These are phyloP conservation scores for Lachnellula cervina DNA, from an alignment of 2,329 filamentous ascomycete species.

Conservation along the genomic window DNA sequence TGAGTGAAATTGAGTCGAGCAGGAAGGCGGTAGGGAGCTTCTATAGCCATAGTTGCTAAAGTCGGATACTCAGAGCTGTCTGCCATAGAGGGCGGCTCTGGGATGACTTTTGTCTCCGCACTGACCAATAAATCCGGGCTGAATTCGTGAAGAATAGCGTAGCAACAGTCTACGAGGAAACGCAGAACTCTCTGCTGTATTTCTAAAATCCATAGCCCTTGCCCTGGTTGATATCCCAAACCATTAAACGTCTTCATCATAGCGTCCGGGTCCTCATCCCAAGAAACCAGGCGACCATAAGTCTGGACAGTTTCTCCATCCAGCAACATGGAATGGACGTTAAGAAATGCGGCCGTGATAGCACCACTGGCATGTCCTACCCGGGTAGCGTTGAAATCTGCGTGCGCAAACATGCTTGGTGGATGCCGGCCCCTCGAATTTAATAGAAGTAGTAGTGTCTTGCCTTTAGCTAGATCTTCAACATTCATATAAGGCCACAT, in stretches of 20 bases:
- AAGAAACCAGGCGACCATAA: conserved; percentile 36
- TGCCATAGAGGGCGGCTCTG: conserved; percentile 34
- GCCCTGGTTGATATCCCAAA: conserved; percentile 38
- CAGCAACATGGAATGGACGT: conserved; percentile 34
- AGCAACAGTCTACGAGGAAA: conserved; percentile 47
- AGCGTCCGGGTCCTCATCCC: conserved; percentile 35
- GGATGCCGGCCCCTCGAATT: conserved; percentile 45
- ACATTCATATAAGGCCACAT: conserved; percentile 54
- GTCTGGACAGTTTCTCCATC: conserved; percentile 29
- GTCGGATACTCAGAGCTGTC: conserved; percentile 34
- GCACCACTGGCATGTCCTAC: conserved; percentile 27
- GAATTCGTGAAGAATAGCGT: conserved; percentile 48
- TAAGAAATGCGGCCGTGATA: conserved; percentile 27
- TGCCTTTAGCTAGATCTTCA: conserved; percentile 46
- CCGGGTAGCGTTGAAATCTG: conserved; percentile 37
- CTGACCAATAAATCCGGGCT: conserved; percentile 27
- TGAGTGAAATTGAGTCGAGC: conserved; percentile 41
- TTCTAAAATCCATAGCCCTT: conserved; percentile 48
- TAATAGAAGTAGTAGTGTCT: conserved; percentile 45
- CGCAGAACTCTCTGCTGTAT: conserved; percentile 42
- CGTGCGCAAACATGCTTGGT: conserved; percentile 43
- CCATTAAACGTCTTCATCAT: conserved; percentile 34
- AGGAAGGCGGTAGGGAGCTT: conserved; percentile 50
- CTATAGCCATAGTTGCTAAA: conserved; percentile 38
- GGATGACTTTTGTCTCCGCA: conserved; percentile 32